These are phyloP conservation scores for Cyberlindnera amylophila DNA, from an alignment of 805 yeast species.

Conservation along the genomic window DNA sequence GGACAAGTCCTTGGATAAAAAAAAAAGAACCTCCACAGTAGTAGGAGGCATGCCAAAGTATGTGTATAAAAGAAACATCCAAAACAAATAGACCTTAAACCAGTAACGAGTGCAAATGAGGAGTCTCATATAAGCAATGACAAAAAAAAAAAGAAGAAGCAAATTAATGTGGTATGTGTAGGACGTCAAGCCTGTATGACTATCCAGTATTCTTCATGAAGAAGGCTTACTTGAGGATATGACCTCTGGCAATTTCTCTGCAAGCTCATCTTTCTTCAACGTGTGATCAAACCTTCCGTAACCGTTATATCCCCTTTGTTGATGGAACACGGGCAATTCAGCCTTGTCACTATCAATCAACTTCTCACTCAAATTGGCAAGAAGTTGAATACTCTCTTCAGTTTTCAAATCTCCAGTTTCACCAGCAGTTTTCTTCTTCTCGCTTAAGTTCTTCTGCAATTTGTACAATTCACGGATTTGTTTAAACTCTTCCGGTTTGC, in stretches of 20 bases:
- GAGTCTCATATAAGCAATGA: too few relatives aligned
- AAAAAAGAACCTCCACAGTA: too few relatives aligned
- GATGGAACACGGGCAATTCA: slow-evolving; percentile 25
- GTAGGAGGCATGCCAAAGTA: too few relatives aligned
- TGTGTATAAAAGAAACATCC: too few relatives aligned
- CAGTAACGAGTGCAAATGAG: too few relatives aligned
- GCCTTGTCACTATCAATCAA: slow-evolving; percentile 9
- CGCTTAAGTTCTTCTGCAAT: slow-evolving; percentile 33
- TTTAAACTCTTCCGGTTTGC: slow-evolving; percentile 52
- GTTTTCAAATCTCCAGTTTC: slow-evolving; percentile 1
- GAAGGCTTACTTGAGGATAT: too few relatives aligned
- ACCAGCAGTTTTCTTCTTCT: slow-evolving; percentile 6
- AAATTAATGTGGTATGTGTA: too few relatives aligned
- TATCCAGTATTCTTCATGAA: too few relatives aligned
- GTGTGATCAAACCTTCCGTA: slow-evolving; percentile 28
- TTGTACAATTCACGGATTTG: slow-evolving; percentile 44
- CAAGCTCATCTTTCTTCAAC: slow-evolving; percentile 16
- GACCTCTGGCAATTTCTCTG: slow-evolving; percentile 7
- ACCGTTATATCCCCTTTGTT: slow-evolving; percentile 29
- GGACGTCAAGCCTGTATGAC: too few relatives aligned
- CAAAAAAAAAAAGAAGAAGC: too few relatives aligned
- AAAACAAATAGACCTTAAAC: too few relatives aligned
- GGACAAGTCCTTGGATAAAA: too few relatives aligned
- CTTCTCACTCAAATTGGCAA: slow-evolving; percentile 19
- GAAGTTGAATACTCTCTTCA: slow-evolving; percentile 12